A percentile compares a stretch with the other conserved stretches of the same genome.
phyloP scores from a whole-genome alignment of 768 basidiomycete genomes.

The Lactarius quietus region DNA sequence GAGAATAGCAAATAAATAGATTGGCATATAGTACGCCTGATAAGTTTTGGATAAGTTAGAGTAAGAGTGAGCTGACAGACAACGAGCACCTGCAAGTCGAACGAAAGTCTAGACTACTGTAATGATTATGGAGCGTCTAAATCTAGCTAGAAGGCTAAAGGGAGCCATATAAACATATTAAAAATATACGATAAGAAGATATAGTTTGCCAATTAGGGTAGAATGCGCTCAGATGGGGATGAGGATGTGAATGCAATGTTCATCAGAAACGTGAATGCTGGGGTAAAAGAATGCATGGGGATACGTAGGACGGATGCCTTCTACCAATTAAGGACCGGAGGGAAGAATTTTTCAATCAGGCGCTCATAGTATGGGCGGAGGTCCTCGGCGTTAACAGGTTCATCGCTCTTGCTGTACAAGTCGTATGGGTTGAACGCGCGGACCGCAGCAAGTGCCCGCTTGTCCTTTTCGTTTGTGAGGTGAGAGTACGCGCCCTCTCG shows the following conservation, averaged over 20 bases:
- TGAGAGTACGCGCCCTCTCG: constrained; percentile 81
- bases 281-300: constrained; percentile 6
- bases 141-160: constrained; percentile 9
- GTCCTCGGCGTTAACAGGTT: constrained; percentile 53
- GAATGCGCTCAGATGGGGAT: constrained; percentile 11
- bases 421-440: constrained; percentile 92
- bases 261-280: constrained; percentile 13
- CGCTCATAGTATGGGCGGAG: constrained; percentile 80
- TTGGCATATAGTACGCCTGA: constrained; percentile 1
- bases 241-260: background rate
- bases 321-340: constrained; percentile 77
- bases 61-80: background rate
- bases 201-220: background rate
- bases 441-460: constrained; percentile 63
- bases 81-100: background rate
- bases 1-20: background rate
- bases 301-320: constrained; percentile 1
- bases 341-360: constrained; percentile 85
- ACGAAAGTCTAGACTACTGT: background rate
- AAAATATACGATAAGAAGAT: constrained; percentile 11
- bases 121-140: constrained; percentile 11
- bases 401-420: constrained; percentile 86
- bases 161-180: background rate
- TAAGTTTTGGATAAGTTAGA: too few species aligned
- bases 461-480: constrained; percentile 71